Base-by-base conservation (phyloP, 495 filamentous ascomycete genomes). In the Aspergillus biplanus region DNA sequence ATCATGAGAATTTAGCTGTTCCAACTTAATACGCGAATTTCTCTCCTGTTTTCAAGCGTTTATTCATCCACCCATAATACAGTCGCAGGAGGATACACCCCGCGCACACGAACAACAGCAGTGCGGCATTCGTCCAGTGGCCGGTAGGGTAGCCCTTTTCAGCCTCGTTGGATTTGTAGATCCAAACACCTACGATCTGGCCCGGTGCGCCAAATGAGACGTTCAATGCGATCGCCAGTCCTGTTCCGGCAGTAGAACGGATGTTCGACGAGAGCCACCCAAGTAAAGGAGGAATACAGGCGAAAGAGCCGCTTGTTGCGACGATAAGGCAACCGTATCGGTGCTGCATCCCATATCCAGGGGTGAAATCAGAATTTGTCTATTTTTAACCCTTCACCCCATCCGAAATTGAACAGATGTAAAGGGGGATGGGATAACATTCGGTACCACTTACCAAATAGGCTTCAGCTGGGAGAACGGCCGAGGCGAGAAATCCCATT, bases 261-360 rank as follows among this genome's bases (percentile, higher is more conserved):
- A 90, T 73, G 63, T 92, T 92, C 15, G 85, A 86, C 1, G 87
- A 87, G 4, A 92, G 78, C 87, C 87, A 90, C 37, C 89, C 89
- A 0, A 90, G 79, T 15, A 91, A 71, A 0, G 88, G 88, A 0
- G 89, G 87, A 50, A 89, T 85, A 60, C 80, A 83, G 27, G 79
- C 75, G 61, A 85, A 83, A 5, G 80, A 67, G 3, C 89, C 89
- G 9, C 83, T 82, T 4, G 85, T 76, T 13, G 87, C 87, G 13
- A 92, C 78, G 18, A 91, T 89, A 37, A 91, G 81, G 56, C 87
- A 89, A 21, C 84, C 87, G 67, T 90, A 92, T 18, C 89, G 85
- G 34, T 80, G 75, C 66, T 80, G 21, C 21, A 27, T 27, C 21
- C 21, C 21, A 27, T 27, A 27, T 27, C 21, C 13, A 50, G 47